Evolutionary conservation across 257 asterid genomes (phyloP), one percentile per base, ranked within the genome.

Genomic region (Ehretia macrophylla): DNA sequence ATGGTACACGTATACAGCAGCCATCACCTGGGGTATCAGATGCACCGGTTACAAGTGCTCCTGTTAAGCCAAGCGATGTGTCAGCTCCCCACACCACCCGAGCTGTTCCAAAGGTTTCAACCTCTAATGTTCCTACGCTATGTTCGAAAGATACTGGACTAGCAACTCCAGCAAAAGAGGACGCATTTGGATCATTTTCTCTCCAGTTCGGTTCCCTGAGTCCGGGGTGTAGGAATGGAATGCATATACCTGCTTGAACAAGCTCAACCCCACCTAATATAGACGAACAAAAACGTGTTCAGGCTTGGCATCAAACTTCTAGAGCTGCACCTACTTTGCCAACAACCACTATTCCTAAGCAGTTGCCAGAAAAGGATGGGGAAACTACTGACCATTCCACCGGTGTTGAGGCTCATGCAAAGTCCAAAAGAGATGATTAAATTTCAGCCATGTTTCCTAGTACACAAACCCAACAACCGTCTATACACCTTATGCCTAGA

Each of bases 191-290:
- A 71, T 68, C 95, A 39, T 79, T 84, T 75, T 77, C 94, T 38
- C 73, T 88, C 65, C 99, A 92, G 74, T 92, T 92, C 78, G 99
- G 99, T 57, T 78, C 99, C 61, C 79, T 88, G 65, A 92, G 81
- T 74, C 97, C 96, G 55, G 85, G 94, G 60, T 62, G 77, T 49
- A 74, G 88, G 87, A 83, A 84, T 60, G 97, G 83, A 35, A 72
- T 88, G 77, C 97, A 88, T 94, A 75, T 88, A 64, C 99, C 99
- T 52, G 87, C 99, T 23, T 73, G 99, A 59, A 90, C 97, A 70
- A 90, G 85, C 79, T 90, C 97, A 19, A 95, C 95, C 63, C 95
- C 97, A 38, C 95, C 99, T 14, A 88, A 81, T 81, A 69, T 92
- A 82, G 99, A 83, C 61, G 99, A 92, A 80, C 99, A 88, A 79